Evolutionary conservation across 208 protist genomes (phyloP), one percentile per base, ranked within the genome.

Genomic region (Plasmodiophora brassicae): DNA sequence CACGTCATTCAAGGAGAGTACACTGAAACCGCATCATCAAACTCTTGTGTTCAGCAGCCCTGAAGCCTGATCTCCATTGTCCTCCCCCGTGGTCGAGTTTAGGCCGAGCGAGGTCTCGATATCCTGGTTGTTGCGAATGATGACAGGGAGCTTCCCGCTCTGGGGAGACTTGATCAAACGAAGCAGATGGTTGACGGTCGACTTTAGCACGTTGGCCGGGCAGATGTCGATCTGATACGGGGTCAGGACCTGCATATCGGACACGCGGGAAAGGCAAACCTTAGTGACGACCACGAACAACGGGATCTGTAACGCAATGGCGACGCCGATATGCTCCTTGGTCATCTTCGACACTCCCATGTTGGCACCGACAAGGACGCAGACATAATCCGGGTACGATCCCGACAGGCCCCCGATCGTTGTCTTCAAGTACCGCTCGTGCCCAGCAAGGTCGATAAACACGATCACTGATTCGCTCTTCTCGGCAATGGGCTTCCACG

Each of bases 351-450:
- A 85, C 1, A 93, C 45, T 28, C 94, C 94, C 60, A 92, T 94
- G 60, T 95, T 95, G 0, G 93, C 89, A 25, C 91, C 91, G n/a
- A 91, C 78, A 39, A 91, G 65, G 20, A 89, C 45, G 39, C 96
- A 97, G n/a, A 93, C 93, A 92, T 97, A 98, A 91, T 98, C 96
- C 0, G 96, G 96, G 72, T 94, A 91, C 88, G 94, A 95, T 45
- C 96, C 95, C n/a, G 97, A 98, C 94, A 99, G 96, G 20, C 97
- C 97, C 45, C 95, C 94, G 39, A 99, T 94, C 0, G 97, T 99
- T 0, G 97, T 99, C 90, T 98, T 98, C 32, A 99, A 93, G 90
- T 99, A 99, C 46, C 94, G 93, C 89, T 98, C 96, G 88, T 99
- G 97, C 0, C 97, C 97, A 0, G 97, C 97, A 0, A 99, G 92